Evolutionary conservation across 2,329 filamentous ascomycete genomes (phyloP).

Genomic region (Penicillium sp.): DNA sequence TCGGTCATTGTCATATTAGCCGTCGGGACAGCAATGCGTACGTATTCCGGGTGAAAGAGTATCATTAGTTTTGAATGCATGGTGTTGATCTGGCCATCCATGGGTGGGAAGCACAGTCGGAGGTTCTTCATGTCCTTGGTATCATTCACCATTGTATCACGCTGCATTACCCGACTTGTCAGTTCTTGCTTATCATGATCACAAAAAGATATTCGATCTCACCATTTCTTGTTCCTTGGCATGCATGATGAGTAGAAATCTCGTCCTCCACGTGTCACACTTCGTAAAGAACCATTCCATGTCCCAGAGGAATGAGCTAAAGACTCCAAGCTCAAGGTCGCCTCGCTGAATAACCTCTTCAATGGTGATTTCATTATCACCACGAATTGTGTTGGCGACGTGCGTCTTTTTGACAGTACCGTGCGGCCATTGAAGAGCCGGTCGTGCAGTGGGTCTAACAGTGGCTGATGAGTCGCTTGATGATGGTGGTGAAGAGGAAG

Average conservation of each 20-base stretch:
- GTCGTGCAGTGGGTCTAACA: slow-evolving; percentile 14
- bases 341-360: slow-evolving; percentile 79
- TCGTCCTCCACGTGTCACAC: slow-evolving; percentile 61
- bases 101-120: slow-evolving; percentile 75
- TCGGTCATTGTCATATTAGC: slow-evolving; percentile 85
- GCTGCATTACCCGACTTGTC: background rate
- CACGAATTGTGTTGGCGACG: slow-evolving; percentile 62
- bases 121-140: slow-evolving; percentile 53
- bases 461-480: background rate
- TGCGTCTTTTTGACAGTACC: slow-evolving; percentile 83
- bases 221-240: slow-evolving; percentile 48
- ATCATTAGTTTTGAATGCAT: slow-evolving; percentile 97
- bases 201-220: background rate
- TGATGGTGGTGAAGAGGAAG: background rate
- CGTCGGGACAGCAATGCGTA: slow-evolving; percentile 81
- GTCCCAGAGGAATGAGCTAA: slow-evolving; percentile 88
- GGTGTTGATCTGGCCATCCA: slow-evolving; percentile 67
- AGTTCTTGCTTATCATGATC: background rate
- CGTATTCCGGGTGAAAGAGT: slow-evolving; percentile 70
- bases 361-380: slow-evolving; percentile 74
- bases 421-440: slow-evolving; percentile 48
- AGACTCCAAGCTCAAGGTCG: slow-evolving; percentile 70
- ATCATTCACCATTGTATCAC: slow-evolving; percentile 36
- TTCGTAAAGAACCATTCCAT: slow-evolving; percentile 76
- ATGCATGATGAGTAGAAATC: slow-evolving; percentile 65